Percentiles rank a stretch among this genome's conserved stretches.
These are phyloP conservation scores for Apiospora saccharicola DNA, from an alignment of 2,329 filamentous ascomycete genomes.

Conservation along the genomic window DNA sequence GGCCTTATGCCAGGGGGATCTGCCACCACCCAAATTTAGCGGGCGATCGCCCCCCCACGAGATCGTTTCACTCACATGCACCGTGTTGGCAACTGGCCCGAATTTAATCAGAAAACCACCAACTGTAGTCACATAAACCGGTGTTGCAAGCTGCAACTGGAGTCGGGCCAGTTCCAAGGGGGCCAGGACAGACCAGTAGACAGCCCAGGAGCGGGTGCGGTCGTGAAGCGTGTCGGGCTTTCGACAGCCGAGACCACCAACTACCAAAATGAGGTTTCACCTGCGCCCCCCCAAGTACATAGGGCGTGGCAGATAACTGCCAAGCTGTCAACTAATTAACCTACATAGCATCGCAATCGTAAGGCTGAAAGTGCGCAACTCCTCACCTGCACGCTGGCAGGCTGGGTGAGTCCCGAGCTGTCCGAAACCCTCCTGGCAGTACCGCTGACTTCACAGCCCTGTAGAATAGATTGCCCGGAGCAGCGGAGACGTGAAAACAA, in stretches of 20 bases:
- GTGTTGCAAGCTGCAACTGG: conserved; percentile 10
- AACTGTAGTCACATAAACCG: background rate
- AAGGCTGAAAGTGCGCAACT: conserved; percentile 13
- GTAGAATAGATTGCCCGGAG: background rate
- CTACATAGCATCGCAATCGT: background rate
- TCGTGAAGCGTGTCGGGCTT: background rate
- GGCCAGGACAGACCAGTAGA: background rate
- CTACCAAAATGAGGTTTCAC: background rate
- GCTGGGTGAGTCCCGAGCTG: background rate
- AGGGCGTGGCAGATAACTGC: conserved; percentile 1
- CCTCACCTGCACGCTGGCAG: background rate
- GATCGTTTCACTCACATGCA: conserved; percentile 18
- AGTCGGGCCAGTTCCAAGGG: background rate
- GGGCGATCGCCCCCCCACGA: conserved; percentile 17
- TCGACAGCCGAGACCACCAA: background rate
- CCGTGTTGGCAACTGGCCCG: conserved; percentile 8
- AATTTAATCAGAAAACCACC: conserved; percentile 1
- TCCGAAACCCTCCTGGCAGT: conserved; percentile 2
- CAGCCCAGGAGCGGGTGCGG: background rate
- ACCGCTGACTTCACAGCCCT: conserved; percentile 1
- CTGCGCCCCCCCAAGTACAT: background rate
- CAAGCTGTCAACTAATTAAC: conserved; percentile 12
- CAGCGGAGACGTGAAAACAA: background rate
- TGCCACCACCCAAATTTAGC: conserved; percentile 18
- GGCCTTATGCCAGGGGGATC: conserved; percentile 18